Percentiles rank a stretch among this genome's conserved stretches.
Evolutionary conservation across 2,329 filamentous ascomycete species (phyloP).

Genomic region (Monilinia aucupariae): DNA sequence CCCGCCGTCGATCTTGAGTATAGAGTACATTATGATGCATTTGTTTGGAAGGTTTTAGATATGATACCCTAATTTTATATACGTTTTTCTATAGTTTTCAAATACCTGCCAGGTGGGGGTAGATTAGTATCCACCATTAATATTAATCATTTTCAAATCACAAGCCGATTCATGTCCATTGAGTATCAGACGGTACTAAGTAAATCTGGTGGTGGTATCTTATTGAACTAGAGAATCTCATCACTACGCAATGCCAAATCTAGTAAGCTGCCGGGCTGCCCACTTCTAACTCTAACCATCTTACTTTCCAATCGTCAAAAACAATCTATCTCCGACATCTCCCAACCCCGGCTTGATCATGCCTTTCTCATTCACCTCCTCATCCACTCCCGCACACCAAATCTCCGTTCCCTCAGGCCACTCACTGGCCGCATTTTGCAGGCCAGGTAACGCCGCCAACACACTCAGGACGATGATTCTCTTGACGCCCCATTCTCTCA

Average conservation of each 20-base stretch:
- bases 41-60: slow-evolving; percentile 9
- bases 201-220: slow-evolving; percentile 10
- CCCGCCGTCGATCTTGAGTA: slow-evolving; percentile 4
- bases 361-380: slow-evolving; percentile 65
- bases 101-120: slow-evolving; percentile 14
- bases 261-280: neutral
- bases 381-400: slow-evolving; percentile 78
- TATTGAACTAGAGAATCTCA: neutral
- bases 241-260: neutral
- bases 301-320: slow-evolving; percentile 80
- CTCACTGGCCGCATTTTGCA: slow-evolving; percentile 64
- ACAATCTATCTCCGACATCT: slow-evolving; percentile 85
- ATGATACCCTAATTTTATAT: slow-evolving; percentile 23
- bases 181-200: neutral
- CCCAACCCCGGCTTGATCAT: slow-evolving; percentile 90
- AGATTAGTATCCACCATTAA: slow-evolving; percentile 18
- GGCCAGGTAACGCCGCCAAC: slow-evolving; percentile 66
- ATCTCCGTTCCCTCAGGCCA: slow-evolving; percentile 75
- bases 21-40: slow-evolving; percentile 3
- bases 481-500: slow-evolving; percentile 88
- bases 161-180: neutral
- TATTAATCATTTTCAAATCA: neutral
- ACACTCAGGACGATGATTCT: slow-evolving; percentile 72
- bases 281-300: neutral
- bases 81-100: slow-evolving; percentile 5